Conservation (phyloP, 371 early-diverging fungal genomes). For the Choanephora cucurbitarum region DNA sequence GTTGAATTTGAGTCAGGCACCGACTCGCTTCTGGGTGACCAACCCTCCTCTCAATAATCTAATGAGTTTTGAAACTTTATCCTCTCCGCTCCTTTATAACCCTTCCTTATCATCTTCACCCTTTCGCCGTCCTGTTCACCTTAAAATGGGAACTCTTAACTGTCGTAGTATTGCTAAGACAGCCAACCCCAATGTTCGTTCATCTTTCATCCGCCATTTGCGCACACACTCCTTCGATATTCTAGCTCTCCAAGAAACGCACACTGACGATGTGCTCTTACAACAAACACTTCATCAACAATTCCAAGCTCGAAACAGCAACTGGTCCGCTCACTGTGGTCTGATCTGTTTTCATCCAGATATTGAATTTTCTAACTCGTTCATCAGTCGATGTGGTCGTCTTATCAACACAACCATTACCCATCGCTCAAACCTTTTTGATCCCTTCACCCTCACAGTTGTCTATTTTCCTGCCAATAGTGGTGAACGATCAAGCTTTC, state of each 20-base stretch:
- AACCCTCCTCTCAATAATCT: too few relatives aligned
- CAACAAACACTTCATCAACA: conserved; percentile 1
- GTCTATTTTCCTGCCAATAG: neutral
- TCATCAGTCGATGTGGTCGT: conserved; percentile 7
- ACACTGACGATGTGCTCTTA: neutral
- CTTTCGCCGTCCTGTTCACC: too few relatives aligned
- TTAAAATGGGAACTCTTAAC: conserved; percentile 2
- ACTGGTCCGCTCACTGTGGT: conserved; percentile 10
- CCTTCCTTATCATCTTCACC: too few relatives aligned
- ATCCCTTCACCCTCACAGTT: neutral
- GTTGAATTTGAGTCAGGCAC: too few relatives aligned
- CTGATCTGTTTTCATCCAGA: conserved; percentile 4
- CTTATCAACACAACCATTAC: neutral
- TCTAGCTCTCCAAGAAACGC: conserved; percentile 7
- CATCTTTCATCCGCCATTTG: conserved; percentile 3
- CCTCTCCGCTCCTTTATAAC: too few relatives aligned
- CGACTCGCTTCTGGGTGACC: too few relatives aligned
- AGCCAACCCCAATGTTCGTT: neutral
- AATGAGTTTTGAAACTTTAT: too few relatives aligned
- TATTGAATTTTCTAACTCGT: neutral
- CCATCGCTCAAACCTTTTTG: neutral
- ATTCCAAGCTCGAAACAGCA: conserved; percentile 2
- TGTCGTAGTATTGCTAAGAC: conserved; percentile 11
- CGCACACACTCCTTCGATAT: conserved; percentile 1
- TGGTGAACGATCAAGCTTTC: neutral